Base-by-base conservation (phyloP, 108 stramenopile species). In the Mayamaea pseudoterrestris region DNA sequence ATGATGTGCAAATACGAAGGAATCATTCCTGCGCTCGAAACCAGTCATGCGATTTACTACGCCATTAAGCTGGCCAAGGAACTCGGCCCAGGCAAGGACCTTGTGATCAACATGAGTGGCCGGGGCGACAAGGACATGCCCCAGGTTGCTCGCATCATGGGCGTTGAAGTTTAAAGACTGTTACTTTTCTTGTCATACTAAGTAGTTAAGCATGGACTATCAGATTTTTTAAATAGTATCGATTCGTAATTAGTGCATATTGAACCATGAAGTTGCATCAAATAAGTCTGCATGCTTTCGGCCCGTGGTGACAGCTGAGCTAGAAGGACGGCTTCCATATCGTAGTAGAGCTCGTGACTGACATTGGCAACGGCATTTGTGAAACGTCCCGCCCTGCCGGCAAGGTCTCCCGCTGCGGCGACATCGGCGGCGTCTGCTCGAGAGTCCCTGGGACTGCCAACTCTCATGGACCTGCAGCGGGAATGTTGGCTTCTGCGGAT, bases 41-140 rank as follows among this genome's bases (percentile, higher is more conserved):
- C 92, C 13, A 76, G 81, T 34, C 95, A 96, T 55, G 95, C 91
- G n/a, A 65, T 94, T 21, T 89, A 83, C 58, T 74, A 89, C 53
- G 90, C 87, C 29, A 76, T 94, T 42, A 58, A 84, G 61, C 45
- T 93, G 45, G 95, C 95, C 27, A 90, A 93, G 68, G 76, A 65
- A 14, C 49, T 93, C 56, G 63, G 71, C 35, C 58, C 66, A 50
- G 93, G 76, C 47, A 83, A 89, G 62, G 74, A 80, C 52, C 65
- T 96, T 41, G 78, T 94, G 12, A 79, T 94, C 46, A 92, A 90
- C 63, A 78, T 96, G 73, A 89, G 90, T 69, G 95, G 95, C 5
- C 82, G 95, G 17, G 95, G 95, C 16, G 95, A 96, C 80, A 96
- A 96, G 80, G 93, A 96, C 57, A 92, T 96, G 93, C 52, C 53